A percentile compares a stretch with the other conserved stretches of the same genome.
phyloP scores from a whole-genome alignment of 306 rosid genomes.

The Begonia fuchsioides region DNA sequence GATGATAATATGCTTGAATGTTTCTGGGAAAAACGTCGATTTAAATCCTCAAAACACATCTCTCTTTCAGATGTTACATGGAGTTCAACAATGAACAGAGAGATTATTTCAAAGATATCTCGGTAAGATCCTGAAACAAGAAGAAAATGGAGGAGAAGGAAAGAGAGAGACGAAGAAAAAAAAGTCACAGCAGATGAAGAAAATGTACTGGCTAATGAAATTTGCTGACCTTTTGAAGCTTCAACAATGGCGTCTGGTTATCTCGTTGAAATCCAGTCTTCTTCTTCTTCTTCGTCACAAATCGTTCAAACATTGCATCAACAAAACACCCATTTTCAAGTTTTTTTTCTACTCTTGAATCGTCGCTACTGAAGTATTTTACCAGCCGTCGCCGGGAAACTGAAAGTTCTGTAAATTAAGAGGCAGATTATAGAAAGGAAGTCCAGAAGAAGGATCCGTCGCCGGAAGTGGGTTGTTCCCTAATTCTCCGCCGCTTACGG shows the following conservation, averaged over 20 bases:
- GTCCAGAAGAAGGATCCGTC: conserved; percentile 64
- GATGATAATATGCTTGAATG: too few relatives aligned
- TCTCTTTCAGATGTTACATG: too few relatives aligned
- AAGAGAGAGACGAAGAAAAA: not conserved
- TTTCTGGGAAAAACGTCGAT: too few relatives aligned
- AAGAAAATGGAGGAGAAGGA: not conserved
- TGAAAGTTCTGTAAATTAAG: conserved; percentile 79
- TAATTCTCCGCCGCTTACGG: conserved; percentile 13
- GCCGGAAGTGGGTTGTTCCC: conserved; percentile 26
- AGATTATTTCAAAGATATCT: not conserved
- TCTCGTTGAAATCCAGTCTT: too few relatives aligned
- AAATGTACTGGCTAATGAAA: not conserved
- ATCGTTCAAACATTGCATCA: not conserved
- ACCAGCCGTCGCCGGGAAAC: conserved; percentile 23
- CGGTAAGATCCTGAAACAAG: not conserved
- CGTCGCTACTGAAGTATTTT: not conserved
- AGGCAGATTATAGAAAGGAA: conserved; percentile 76
- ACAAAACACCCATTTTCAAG: not conserved
- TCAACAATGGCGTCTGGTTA: too few relatives aligned
- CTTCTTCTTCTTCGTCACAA: not conserved
- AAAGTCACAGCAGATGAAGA: too few relatives aligned
- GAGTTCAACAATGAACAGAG: not conserved
- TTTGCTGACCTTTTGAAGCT: not conserved
- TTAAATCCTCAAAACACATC: too few relatives aligned
- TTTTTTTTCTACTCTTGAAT: not conserved